phyloP scores from a whole-genome alignment of 805 yeast species.

The Zygosaccharomyces bisporus region DNA sequence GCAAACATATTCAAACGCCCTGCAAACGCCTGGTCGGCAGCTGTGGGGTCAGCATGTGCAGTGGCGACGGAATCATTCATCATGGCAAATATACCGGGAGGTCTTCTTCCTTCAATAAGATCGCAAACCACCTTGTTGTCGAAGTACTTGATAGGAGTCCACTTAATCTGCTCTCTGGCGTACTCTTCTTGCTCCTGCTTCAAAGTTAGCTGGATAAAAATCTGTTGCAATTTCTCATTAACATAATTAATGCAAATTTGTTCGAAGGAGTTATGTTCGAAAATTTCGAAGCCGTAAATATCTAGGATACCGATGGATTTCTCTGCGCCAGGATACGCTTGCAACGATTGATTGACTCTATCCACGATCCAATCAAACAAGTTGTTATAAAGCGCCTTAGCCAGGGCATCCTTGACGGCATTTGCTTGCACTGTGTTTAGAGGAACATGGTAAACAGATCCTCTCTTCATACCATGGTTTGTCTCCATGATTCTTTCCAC shows the following conservation, averaged over 20 bases:
- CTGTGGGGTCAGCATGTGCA: conserved; percentile 94
- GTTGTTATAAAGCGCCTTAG: conserved; percentile 89
- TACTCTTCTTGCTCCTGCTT: conserved; percentile 98
- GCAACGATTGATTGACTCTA: conserved; percentile 79
- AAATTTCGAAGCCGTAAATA: conserved; percentile 94
- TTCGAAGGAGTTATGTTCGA: conserved; percentile 91
- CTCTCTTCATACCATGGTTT: conserved; percentile 81
- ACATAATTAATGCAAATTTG: conserved; percentile 95
- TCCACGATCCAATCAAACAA: conserved; percentile 95
- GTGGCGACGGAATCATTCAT: conserved; percentile 96
- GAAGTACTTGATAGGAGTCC: conserved; percentile 97
- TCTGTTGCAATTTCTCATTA: conserved; percentile 93
- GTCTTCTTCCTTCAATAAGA: conserved; percentile 86
- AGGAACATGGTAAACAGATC: conserved; percentile 92
- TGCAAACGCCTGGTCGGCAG: conserved; percentile 95
- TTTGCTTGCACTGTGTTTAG: conserved; percentile 87
- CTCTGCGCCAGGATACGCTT: conserved; percentile 45
- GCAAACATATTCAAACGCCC: conserved; percentile 85
- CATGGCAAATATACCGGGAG: conserved; percentile 96
- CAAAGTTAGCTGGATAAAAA: conserved; percentile 89
- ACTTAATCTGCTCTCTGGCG: conserved; percentile 87
- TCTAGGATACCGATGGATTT: conserved; percentile 90
- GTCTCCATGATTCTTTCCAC: conserved; percentile 86
- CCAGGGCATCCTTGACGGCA: conserved; percentile 92
- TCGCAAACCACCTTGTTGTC: conserved; percentile 97